Evolutionary conservation across 768 basidiomycete genomes (phyloP).

Genomic region (Termitomyces sp.): DNA sequence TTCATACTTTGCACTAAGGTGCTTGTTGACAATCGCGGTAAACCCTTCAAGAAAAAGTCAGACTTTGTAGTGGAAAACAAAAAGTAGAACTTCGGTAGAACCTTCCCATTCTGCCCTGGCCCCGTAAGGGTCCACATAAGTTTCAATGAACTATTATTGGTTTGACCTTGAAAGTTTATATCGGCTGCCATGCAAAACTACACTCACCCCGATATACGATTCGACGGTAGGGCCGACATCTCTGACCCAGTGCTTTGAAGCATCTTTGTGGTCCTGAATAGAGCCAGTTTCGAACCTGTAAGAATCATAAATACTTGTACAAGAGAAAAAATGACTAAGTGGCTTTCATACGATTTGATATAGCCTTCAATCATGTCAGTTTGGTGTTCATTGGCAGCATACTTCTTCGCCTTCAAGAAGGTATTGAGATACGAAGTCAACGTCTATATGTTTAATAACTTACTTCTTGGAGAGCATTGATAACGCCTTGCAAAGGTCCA

Average conservation of each 20-base stretch:
- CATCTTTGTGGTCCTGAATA: constrained; percentile 74
- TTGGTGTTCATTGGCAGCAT: constrained; percentile 70
- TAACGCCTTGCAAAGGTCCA: constrained; percentile 44
- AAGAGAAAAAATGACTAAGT: not conserved
- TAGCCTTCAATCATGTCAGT: constrained; percentile 70
- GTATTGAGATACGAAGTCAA: not conserved
- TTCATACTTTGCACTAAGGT: constrained; percentile 77
- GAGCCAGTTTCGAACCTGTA: constrained; percentile 72
- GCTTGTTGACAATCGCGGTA: constrained; percentile 84
- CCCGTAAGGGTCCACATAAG: constrained; percentile 85
- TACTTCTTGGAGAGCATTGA: constrained; percentile 56
- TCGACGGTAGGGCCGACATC: constrained; percentile 86
- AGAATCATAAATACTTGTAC: not conserved
- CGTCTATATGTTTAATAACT: not conserved
- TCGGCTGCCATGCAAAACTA: not conserved
- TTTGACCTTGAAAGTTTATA: not conserved
- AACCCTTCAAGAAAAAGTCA: constrained; percentile 48
- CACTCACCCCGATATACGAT: constrained; percentile 67
- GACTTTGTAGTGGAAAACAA: not conserved
- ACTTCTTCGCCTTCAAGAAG: constrained; percentile 55
- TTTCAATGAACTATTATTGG: constrained; percentile 60
- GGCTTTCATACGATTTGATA: constrained; percentile 57
- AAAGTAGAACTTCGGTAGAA: constrained; percentile 15
- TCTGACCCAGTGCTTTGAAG: constrained; percentile 77
- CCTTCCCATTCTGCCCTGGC: constrained; percentile 95